Base-by-base conservation (phyloP, 148 eudicot species). In the Persicaria maculosa region DNA sequence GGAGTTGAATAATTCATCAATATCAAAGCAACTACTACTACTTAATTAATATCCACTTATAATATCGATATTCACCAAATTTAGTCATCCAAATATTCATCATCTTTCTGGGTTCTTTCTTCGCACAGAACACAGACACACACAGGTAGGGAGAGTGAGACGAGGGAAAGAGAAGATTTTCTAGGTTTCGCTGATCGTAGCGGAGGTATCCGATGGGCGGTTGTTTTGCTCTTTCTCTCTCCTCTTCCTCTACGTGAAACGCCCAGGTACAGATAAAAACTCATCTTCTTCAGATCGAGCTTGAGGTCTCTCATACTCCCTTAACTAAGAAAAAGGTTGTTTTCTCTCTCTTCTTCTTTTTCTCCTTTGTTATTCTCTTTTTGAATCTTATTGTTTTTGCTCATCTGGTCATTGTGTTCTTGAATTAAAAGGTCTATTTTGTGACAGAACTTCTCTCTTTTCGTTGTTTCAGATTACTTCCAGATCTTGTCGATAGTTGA, bases 401-500 rank as follows among this genome's bases (percentile, higher is more conserved):
- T 55, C 61, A 6, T 55, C 19, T 7, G n/a, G 22, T 55, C 6
- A 55, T n/a, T 6, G 20, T 55, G n/a, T 16, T 7, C 6, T 16
- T 20, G n/a, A 4, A 55, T 14, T n/a, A 16, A 55, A 55, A 20
- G 61, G 3, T 7, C 17, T 55, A n/a, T 2, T 55, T 55, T 8
- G 61, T 55, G 61, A 55, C 61, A 55, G 22, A 55, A 55, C 22
- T 15, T 55, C 61, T 17, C 6, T 55, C 25, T 55, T 55, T 15
- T n/a, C 0, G 40, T 5, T n/a, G 7, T n/a, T 55, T n/a, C 6
- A 55, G 61, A 55, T 55, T 20, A 55, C 61, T 55, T 55, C 61
- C 61, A 17, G 22, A 55, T 55, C 61, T 55, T 55, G 61, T 15
- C 61, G 61, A 55, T 55, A 17, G 61, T 55, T 55, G 61, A 55